These are phyloP conservation scores for Filobasidium uniguttulatum DNA, from an alignment of 1,284 basidiomycete species.

Conservation along the genomic window DNA sequence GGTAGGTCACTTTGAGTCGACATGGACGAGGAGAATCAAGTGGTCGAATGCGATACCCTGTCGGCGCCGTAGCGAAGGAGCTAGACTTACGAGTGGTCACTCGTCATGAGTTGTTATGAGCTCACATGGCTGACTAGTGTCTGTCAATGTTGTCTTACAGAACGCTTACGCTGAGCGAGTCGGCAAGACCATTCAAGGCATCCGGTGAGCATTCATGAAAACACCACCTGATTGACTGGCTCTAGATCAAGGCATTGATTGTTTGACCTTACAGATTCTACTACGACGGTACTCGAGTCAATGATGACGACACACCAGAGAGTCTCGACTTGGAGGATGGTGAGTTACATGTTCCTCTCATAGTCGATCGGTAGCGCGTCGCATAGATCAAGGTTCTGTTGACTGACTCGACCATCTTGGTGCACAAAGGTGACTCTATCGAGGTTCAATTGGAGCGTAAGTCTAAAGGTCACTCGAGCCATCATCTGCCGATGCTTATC, in stretches of 20 bases:
- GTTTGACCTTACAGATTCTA: slow-evolving; percentile 48
- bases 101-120: no score
- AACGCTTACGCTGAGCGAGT: slow-evolving; percentile 86
- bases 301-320: slow-evolving; percentile 69
- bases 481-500: neutral
- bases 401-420: neutral
- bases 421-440: slow-evolving; percentile 9
- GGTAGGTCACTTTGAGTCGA: no score
- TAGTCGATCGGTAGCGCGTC: slow-evolving; percentile 33
- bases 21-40: no score
- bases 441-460: slow-evolving; percentile 13
- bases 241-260: slow-evolving; percentile 3
- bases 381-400: slow-evolving; percentile 83
- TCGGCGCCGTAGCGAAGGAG: no score
- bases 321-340: slow-evolving; percentile 76
- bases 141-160: slow-evolving; percentile 37
- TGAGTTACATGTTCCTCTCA: slow-evolving; percentile 23
- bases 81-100: no score
- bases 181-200: slow-evolving; percentile 71
- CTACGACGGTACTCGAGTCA: slow-evolving; percentile 70
- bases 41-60: no score
- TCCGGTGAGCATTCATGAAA: slow-evolving; percentile 67
- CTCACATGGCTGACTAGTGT: no score
- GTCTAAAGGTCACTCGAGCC: neutral
- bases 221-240: neutral